Percentiles rank a stretch among this genome's conserved stretches.
Evolutionary conservation across 495 filamentous ascomycete species (phyloP).

Genomic region (Aspergillus hancockii): DNA sequence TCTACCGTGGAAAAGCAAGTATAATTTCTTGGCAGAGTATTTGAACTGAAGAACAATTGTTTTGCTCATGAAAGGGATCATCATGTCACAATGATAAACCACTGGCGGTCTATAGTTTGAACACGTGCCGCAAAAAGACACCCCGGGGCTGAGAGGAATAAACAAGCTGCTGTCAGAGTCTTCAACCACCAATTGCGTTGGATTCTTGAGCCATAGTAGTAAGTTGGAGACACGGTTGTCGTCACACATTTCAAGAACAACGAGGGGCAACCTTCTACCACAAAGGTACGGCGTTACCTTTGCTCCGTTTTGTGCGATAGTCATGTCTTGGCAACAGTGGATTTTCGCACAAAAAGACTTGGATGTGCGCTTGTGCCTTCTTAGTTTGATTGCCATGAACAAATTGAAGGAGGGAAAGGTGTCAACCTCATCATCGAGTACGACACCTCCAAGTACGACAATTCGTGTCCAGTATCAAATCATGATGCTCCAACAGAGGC

Average conservation of each 20-base stretch:
- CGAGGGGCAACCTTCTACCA: neutral
- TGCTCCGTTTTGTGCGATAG: neutral
- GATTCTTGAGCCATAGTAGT: neutral
- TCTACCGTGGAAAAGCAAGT: neutral
- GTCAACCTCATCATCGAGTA: too few species aligned
- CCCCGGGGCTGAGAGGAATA: neutral
- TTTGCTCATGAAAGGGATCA: neutral
- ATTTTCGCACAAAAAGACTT: too few species aligned
- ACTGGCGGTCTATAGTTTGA: neutral
- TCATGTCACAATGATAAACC: neutral
- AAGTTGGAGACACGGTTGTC: neutral
- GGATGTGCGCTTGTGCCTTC: too few species aligned
- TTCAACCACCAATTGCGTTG: neutral
- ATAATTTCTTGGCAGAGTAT: neutral
- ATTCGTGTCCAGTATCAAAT: too few species aligned
- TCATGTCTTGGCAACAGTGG: neutral
- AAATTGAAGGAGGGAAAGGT: too few species aligned
- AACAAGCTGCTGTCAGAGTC: neutral
- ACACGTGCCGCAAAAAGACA: neutral
- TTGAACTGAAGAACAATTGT: neutral
- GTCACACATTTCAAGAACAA: neutral
- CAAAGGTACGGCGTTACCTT: neutral
- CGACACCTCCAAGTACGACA: too few species aligned
- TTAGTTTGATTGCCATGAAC: too few species aligned
- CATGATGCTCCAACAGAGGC: too few species aligned